A percentile compares a stretch with the other conserved stretches of the same genome.
phyloP scores from a whole-genome alignment of 495 filamentous ascomycete species.

The Hypoxylon lenormandii region DNA sequence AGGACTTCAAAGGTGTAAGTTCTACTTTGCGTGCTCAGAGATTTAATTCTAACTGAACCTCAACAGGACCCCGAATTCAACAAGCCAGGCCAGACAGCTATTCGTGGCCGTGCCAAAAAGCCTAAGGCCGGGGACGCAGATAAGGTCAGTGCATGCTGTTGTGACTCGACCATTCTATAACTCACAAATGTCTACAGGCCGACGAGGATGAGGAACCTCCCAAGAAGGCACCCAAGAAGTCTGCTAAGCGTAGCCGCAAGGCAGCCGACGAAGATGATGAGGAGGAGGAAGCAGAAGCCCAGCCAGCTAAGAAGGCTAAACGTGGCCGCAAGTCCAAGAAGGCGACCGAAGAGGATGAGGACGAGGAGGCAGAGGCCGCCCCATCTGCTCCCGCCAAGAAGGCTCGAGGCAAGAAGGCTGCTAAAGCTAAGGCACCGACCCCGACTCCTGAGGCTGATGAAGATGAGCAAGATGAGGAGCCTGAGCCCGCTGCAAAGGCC shows the following conservation, averaged over 20 bases:
- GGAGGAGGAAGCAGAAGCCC: constrained; percentile 47
- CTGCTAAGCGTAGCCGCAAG: constrained; percentile 57
- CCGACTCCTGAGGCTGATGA: constrained; percentile 42
- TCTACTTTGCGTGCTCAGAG: not conserved
- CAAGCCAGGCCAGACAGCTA: constrained; percentile 72
- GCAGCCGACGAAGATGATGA: constrained; percentile 48
- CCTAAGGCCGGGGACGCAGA: constrained; percentile 50
- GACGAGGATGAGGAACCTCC: constrained; percentile 37
- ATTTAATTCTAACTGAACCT: constrained; percentile 31
- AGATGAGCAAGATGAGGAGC: constrained; percentile 52
- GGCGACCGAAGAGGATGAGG: constrained; percentile 28
- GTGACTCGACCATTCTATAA: constrained; percentile 6
- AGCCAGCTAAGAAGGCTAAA: constrained; percentile 37
- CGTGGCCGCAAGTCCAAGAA: constrained; percentile 33
- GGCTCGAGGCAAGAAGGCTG: constrained; percentile 49
- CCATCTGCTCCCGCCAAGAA: constrained; percentile 42
- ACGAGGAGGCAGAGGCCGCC: constrained; percentile 54
- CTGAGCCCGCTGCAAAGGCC: constrained; percentile 24
- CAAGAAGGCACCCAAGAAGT: constrained; percentile 53
- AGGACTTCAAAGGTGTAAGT: constrained; percentile 83
- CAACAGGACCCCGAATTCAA: constrained; percentile 75
- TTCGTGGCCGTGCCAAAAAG: constrained; percentile 64
- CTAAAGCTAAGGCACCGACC: constrained; percentile 13
- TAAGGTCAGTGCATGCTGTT: constrained; percentile 41
- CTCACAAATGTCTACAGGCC: constrained; percentile 29